Conservation (phyloP, 352 stramenopile genomes). For the Globisporangium irregulare region DNA sequence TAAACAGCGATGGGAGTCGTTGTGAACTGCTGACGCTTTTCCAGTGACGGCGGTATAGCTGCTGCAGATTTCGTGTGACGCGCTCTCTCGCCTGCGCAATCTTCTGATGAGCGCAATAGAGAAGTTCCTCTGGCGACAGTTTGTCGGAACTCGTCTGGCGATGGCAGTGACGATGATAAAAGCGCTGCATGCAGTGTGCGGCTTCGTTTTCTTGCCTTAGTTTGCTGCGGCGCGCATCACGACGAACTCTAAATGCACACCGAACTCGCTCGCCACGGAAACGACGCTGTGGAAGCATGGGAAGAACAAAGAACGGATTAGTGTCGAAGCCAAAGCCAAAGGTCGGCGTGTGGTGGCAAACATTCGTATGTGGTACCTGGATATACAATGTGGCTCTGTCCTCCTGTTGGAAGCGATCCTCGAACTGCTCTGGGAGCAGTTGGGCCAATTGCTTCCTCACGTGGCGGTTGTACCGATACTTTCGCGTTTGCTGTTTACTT, state of each 20-base stretch:
- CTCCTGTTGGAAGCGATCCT: constrained; percentile 40
- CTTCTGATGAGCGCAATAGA: constrained; percentile 38
- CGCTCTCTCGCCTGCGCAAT: constrained; percentile 28
- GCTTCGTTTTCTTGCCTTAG: constrained; percentile 14
- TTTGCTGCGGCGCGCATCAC: constrained; percentile 19
- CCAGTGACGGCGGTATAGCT: constrained; percentile 29
- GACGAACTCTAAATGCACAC: constrained; percentile 19
- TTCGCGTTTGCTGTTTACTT: constrained; percentile 54
- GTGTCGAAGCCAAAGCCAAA: not conserved
- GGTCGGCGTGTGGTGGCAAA: not conserved
- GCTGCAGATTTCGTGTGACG: constrained; percentile 45
- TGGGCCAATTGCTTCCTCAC: constrained; percentile 46
- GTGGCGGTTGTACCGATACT: constrained; percentile 63
- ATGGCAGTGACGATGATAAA: constrained; percentile 18
- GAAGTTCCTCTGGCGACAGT: constrained; percentile 23
- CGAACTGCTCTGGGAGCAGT: constrained; percentile 44
- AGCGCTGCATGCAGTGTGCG: constrained; percentile 29
- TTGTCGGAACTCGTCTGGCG: not conserved
- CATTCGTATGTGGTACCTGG: constrained; percentile 26
- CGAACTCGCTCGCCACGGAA: constrained; percentile 45
- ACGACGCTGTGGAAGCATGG: constrained; percentile 26
- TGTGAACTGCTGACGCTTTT: constrained; percentile 14
- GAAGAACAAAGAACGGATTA: not conserved
- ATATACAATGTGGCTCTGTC: constrained; percentile 30
- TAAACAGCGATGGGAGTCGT: constrained; percentile 7